Base-by-base conservation (phyloP, 331 rosid species). In the Spiraea crenata region DNA sequence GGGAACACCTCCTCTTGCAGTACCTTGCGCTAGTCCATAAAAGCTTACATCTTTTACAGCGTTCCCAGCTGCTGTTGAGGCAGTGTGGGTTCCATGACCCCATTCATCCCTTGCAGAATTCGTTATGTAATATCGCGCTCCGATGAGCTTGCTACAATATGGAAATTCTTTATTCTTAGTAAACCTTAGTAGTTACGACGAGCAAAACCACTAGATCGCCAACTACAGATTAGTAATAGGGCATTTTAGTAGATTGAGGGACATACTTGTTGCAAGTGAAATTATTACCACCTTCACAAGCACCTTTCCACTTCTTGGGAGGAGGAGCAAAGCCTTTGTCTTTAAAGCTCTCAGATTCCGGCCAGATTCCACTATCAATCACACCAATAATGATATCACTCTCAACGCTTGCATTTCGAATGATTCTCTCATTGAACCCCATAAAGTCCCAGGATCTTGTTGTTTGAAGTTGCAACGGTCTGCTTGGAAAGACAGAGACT, bases 1-100 rank as follows among this genome's bases (percentile, higher is more conserved):
- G 12, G 91, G 87, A 55, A 82, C 82, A 0, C 81, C 91, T 19
- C 87, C 91, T 81, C 81, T 82, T 63, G 87, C 89, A 9, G 68
- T 75, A 13, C 82, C 77, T 14, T 12, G 82, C 31, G 31, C 31
- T 25, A 25, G 31, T 25, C 31, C 31, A 2, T 25, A 25, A 25
- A 25, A 25, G 31, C 90, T 17, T 39, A 15, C 6, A 76, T 81
- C 63, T 16, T 17, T 12, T 37, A 58, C 85, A 9, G 2, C 0
- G 20, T 82, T 74, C 0, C 85, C 80, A 0, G 80, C 80, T 58
- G 41, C 63, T 20, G 15, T 34, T 12, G 63, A 57, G 37, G 42
- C 15, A 80, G 1, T 7, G 11, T 85, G 90, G 12, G 59, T 77
- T 34, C 87, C 90, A 37, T 85, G 87, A 9, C 87, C 90, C 0